Evolutionary conservation across 441 rosid species (phyloP).

Genomic region (Viola pubescens): DNA sequence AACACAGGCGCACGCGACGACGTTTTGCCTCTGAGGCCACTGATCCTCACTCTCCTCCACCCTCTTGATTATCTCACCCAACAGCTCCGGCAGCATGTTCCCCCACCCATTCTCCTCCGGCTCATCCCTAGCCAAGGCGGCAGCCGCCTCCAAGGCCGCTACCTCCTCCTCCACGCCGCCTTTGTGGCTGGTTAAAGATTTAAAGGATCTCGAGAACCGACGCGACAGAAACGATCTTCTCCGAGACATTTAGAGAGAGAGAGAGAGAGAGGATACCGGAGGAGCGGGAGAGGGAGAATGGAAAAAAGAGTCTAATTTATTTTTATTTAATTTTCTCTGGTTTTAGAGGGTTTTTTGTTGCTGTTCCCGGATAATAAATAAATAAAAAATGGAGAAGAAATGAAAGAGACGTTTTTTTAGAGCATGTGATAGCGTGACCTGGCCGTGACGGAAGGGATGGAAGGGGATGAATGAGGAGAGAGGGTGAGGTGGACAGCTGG

Average conservation of each 20-base stretch:
- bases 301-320: no score
- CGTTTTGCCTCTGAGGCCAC: conserved; percentile 67
- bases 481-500: no score
- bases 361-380: no score
- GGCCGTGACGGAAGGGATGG: no score
- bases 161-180: conserved; percentile 12
- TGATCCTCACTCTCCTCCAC: conserved; percentile 64
- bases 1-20: conserved; percentile 74
- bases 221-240: conserved; percentile 40
- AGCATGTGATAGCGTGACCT: no score
- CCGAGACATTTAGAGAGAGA: conserved; percentile 26
- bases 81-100: conserved; percentile 65
- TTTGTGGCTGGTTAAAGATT: conserved; percentile 15
- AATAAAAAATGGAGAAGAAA: no score
- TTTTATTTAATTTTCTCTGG: no score
- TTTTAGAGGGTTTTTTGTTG: no score
- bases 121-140: conserved; percentile 12
- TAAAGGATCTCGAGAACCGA: conserved; percentile 42
- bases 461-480: no score
- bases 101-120: conserved; percentile 50
- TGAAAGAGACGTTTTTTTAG: no score
- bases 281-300: not conserved
- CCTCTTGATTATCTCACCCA: conserved; percentile 67
- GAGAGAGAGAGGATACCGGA: not conserved
- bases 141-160: not conserved